Percentiles rank a stretch among this genome's conserved stretches.
phyloP scores from a whole-genome alignment of 2,329 filamentous ascomycete genomes.

The Rhexocercosporidium sp. region DNA sequence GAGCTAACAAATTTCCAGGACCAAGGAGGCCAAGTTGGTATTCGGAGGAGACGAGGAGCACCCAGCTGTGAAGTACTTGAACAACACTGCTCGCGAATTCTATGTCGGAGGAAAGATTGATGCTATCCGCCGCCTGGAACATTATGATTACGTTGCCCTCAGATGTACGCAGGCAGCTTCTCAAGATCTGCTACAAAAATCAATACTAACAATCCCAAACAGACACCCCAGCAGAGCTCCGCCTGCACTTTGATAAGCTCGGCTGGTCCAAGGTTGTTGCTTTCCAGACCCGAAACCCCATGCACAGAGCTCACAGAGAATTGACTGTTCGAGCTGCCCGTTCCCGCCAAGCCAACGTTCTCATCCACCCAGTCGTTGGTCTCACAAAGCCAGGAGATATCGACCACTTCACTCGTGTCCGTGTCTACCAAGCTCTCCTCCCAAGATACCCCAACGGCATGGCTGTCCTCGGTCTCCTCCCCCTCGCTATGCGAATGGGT shows the following conservation, averaged over 20 bases:
- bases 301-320: conserved; percentile 98
- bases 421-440: conserved; percentile 96
- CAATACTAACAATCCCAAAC: conserved; percentile 25
- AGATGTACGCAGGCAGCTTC: conserved; percentile 72
- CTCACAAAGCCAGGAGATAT: conserved; percentile 99
- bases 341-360: conserved; percentile 94
- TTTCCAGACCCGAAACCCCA: conserved; percentile 99
- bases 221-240: conserved; percentile 94
- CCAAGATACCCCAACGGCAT: conserved; percentile 98
- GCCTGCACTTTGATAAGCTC: conserved; percentile 98
- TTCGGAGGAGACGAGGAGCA: conserved; percentile 92
- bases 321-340: conserved; percentile 96
- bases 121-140: conserved; percentile 91
- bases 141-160: conserved; percentile 98
- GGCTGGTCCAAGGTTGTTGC: conserved; percentile 97
- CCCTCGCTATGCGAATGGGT: conserved; percentile 98
- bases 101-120: conserved; percentile 97
- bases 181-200: not conserved
- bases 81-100: conserved; percentile 79
- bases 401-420: conserved; percentile 98
- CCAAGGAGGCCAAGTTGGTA: conserved; percentile 89
- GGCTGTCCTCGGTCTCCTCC: conserved; percentile 93
- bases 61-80: conserved; percentile 90
- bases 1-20: conserved; percentile 54
- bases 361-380: conserved; percentile 98